A percentile compares a stretch with the other conserved stretches of the same genome.
phyloP scores from a whole-genome alignment of 139 green algal genomes.

The Coelastrella sp. region DNA sequence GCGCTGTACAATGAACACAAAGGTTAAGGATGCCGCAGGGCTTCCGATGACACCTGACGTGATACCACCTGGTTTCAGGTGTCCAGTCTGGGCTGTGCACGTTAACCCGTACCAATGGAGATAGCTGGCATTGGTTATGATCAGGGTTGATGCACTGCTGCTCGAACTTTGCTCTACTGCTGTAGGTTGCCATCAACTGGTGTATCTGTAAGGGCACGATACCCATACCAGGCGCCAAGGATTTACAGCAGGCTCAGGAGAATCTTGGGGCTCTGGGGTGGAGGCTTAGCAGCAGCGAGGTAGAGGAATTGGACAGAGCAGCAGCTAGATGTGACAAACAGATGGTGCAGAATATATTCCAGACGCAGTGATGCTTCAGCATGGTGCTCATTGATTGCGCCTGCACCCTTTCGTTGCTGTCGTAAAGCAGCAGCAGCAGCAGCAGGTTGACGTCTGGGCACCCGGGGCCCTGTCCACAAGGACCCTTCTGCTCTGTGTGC shows the following conservation, averaged over 20 bases:
- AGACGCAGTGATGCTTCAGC: conserved; percentile 63
- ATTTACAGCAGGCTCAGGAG: conserved; percentile 75
- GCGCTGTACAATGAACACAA: not conserved
- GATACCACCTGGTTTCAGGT: not conserved
- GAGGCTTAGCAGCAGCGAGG: conserved; percentile 74
- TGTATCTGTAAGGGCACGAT: conserved; percentile 94
- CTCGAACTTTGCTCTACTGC: not conserved
- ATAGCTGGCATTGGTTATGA: not conserved
- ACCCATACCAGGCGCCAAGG: conserved; percentile 94
- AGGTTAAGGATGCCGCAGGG: too few relatives aligned
- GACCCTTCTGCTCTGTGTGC: too few relatives aligned
- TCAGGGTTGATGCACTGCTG: not conserved
- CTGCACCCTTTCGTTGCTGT: not conserved
- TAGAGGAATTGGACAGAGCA: conserved; percentile 74
- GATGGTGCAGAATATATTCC: conserved; percentile 95
- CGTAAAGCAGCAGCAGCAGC: not conserved
- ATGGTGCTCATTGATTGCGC: not conserved
- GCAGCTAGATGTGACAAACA: conserved; percentile 55
- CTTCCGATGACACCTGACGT: too few relatives aligned
- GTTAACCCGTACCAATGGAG: too few relatives aligned
- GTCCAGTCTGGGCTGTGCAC: not conserved
- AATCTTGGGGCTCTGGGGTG: conserved; percentile 84
- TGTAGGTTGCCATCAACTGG: conserved; percentile 96
- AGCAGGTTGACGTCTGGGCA: not conserved
- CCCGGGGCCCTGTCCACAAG: too few relatives aligned